Percentiles rank a stretch among this genome's conserved stretches.
Conservation (phyloP, 129 eudicot species). For the Chrysanthemum makinoi region DNA sequence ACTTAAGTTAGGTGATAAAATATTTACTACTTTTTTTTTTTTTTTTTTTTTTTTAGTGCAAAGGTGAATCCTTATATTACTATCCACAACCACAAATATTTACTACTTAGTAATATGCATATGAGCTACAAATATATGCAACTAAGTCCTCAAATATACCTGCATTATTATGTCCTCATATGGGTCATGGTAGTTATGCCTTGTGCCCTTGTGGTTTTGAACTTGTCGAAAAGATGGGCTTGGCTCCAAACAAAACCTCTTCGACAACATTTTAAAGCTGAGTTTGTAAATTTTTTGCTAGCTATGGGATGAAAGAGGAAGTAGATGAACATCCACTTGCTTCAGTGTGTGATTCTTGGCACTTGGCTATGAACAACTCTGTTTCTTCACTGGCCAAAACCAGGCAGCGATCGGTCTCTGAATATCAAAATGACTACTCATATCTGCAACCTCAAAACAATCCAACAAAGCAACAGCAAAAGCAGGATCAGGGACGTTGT, state of each 20-base stretch:
- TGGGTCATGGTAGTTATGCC: background rate
- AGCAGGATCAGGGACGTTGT: constrained; percentile 22
- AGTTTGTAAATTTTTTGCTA: background rate
- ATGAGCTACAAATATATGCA: no score
- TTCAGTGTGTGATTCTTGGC: constrained; percentile 57
- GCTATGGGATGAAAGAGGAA: constrained; percentile 58
- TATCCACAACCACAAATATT: no score
- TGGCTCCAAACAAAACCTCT: background rate
- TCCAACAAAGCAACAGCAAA: constrained; percentile 22
- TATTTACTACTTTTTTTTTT: no score
- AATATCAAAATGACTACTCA: constrained; percentile 39
- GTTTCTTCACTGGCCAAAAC: constrained; percentile 23
- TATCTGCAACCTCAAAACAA: constrained; percentile 31
- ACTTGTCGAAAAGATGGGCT: no score
- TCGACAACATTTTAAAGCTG: background rate
- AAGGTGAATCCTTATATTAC: no score
- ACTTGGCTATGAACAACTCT: constrained; percentile 43
- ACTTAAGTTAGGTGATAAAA: no score
- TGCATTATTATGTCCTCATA: background rate
- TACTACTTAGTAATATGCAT: no score
- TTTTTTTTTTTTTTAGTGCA: no score
- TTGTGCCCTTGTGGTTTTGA: background rate
- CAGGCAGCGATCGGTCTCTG: constrained; percentile 37
- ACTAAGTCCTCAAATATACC: no score
- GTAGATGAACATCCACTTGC: constrained; percentile 53